Evolutionary conservation across 192 early-diverging fungal genomes (phyloP), one percentile per base, ranked within the genome.

Genomic region (Entrophospora sp.): DNA sequence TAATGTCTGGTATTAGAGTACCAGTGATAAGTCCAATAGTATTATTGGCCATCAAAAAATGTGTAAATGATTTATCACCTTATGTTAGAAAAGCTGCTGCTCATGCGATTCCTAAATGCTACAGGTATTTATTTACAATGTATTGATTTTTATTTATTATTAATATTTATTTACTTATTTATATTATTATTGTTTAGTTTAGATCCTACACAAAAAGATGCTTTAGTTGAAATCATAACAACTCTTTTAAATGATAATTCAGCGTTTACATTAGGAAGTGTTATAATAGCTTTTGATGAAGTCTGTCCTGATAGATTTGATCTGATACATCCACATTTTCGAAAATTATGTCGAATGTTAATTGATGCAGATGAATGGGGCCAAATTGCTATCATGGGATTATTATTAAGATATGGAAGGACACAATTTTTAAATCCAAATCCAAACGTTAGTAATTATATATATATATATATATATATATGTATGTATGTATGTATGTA

Each of bases 361-460:
- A 71, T 83, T 13, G 94, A 96, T 30, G 82, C 89, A 37, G 95
- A 99, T 77, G 92, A 97, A 72, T 99, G 97, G 97, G 91, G 89
- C 12, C 95, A 98, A 73, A 81, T 95, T 31, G 87, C 87, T 43
- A 87, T 95, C 28, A 67, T 95, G 37, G 85, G 84, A 35, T 67
- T 95, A 25, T 71, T 99, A 53, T 59, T 85, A 30, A 76, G 85
- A 9, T 99, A 99, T 78, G 90, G 84, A 51, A 61, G 58, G n/a
- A 53, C 49, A 24, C 46, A 83, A 61, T 90, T 90, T 66, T 59
- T 78, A 32, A 76, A 87, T 55, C 89, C 89, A 20, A 81, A 79
- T 46, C 71, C 72, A 20, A 58, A 73, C 14, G 73, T 71, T 71
- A 72, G n/a, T n/a, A n/a, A n/a, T n/a, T n/a, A n/a, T n/a, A n/a